Conservation (phyloP, 2,329 filamentous ascomycete genomes). For the Talaromyces albobiverticillius region DNA sequence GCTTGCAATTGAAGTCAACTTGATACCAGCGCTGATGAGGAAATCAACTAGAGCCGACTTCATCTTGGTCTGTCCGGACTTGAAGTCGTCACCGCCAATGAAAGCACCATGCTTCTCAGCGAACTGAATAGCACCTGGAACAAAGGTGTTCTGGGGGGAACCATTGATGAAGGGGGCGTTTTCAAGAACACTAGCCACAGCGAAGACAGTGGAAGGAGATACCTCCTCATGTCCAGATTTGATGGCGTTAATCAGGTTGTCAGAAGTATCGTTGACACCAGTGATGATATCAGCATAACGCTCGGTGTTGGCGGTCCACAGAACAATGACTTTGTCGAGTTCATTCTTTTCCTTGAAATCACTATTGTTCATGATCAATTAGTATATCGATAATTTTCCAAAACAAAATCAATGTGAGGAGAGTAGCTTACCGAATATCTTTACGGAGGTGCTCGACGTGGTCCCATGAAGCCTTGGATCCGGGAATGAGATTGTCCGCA, state of each 20-base stretch:
- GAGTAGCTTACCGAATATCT: slow-evolving; percentile 70
- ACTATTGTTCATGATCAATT: slow-evolving; percentile 38
- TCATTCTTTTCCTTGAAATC: slow-evolving; percentile 83
- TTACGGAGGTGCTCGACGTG: slow-evolving; percentile 91
- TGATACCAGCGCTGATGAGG: slow-evolving; percentile 97
- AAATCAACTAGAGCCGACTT: slow-evolving; percentile 99
- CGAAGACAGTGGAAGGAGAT: slow-evolving; percentile 93
- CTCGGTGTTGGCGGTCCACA: slow-evolving; percentile 99
- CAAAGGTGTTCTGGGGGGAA: slow-evolving; percentile 98
- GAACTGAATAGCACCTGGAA: slow-evolving; percentile 85
- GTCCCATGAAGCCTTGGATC: slow-evolving; percentile 76
- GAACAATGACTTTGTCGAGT: slow-evolving; percentile 93
- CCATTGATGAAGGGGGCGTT: slow-evolving; percentile 95
- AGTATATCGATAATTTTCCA: slow-evolving; percentile 4
- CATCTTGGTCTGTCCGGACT: slow-evolving; percentile 99
- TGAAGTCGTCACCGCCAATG: slow-evolving; percentile 98
- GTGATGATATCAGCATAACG: slow-evolving; percentile 84
- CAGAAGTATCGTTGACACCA: slow-evolving; percentile 94
- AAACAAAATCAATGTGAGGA: not conserved
- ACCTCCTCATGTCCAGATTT: slow-evolving; percentile 83
- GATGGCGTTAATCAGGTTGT: slow-evolving; percentile 87
- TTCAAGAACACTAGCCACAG: slow-evolving; percentile 90
- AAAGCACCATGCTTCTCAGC: slow-evolving; percentile 84
- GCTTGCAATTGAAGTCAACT: slow-evolving; percentile 95
- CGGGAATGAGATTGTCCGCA: slow-evolving; percentile 84